Percentiles rank a stretch among this genome's conserved stretches.
Conservation (phyloP, 139 green algal species). For the Tetradesmus lagerheimii region DNA sequence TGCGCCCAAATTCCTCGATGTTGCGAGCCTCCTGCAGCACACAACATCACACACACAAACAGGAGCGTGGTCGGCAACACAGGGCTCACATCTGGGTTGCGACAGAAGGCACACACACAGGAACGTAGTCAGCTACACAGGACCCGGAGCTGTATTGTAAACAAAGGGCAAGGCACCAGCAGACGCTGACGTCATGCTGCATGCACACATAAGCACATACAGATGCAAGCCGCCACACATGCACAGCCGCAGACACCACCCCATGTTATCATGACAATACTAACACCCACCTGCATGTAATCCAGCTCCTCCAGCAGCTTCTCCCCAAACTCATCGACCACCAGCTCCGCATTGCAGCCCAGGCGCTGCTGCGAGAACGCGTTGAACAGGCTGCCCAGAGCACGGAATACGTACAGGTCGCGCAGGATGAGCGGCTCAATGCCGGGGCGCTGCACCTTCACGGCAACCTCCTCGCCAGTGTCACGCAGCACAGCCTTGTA, state of each 20-base stretch:
- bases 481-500: slow-evolving; percentile 91
- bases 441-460: slow-evolving; percentile 97
- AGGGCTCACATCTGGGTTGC: too few relatives aligned
- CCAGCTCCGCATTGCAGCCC: slow-evolving; percentile 97
- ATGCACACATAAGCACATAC: not conserved
- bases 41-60: not conserved
- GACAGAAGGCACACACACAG: too few relatives aligned
- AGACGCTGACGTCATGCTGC: not conserved
- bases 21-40: slow-evolving; percentile 92
- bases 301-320: slow-evolving; percentile 99
- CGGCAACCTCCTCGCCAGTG: slow-evolving; percentile 92
- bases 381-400: slow-evolving; percentile 85
- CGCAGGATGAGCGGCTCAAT: slow-evolving; percentile 95
- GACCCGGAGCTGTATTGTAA: too few relatives aligned
- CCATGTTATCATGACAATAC: not conserved
- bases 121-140: too few relatives aligned
- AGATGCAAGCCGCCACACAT: not conserved
- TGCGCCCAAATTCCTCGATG: slow-evolving; percentile 77
- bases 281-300: slow-evolving; percentile 83
- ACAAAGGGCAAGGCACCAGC: not conserved
- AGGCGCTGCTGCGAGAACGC: slow-evolving; percentile 71
- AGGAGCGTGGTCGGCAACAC: too few relatives aligned
- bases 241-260: not conserved
- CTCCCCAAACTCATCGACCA: slow-evolving; percentile 99
- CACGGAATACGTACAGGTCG: slow-evolving; percentile 97